These are phyloP conservation scores for Dactylellina drechsleri DNA, from an alignment of 2,329 filamentous ascomycete genomes.

Conservation along the genomic window DNA sequence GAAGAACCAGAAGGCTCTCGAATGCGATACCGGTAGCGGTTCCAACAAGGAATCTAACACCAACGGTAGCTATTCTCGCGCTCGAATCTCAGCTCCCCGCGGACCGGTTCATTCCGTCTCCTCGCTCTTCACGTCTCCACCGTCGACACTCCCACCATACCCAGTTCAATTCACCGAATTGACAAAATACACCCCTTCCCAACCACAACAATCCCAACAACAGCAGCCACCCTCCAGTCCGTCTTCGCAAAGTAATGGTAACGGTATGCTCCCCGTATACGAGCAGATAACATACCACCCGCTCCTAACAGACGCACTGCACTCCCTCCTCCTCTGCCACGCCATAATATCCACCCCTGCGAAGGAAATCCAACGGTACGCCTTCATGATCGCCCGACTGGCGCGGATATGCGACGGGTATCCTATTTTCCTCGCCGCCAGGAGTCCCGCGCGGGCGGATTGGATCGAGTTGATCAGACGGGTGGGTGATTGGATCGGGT, in stretches of 20 bases:
- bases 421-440: constrained; percentile 78
- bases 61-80: constrained; percentile 48
- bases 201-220: too few species aligned
- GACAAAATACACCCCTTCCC: constrained; percentile 58
- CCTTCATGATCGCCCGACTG: constrained; percentile 81
- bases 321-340: constrained; percentile 80
- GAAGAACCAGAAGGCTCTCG: constrained; percentile 49
- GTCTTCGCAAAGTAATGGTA: constrained; percentile 60
- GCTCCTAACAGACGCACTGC: constrained; percentile 79
- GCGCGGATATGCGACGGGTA: constrained; percentile 80
- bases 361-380: constrained; percentile 81
- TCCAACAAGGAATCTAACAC: constrained; percentile 8
- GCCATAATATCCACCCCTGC: constrained; percentile 80
- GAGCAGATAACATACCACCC: constrained; percentile 84
- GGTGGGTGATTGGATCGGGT: constrained; percentile 75
- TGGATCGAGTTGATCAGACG: constrained; percentile 80
- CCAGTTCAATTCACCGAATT: constrained; percentile 63
- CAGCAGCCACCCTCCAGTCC: constrained; percentile 58
- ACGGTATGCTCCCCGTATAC: constrained; percentile 61
- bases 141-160: constrained; percentile 74
- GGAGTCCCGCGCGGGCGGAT: constrained; percentile 77
- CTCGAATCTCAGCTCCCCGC: constrained; percentile 60
- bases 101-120: constrained; percentile 68
- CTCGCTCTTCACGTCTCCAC: constrained; percentile 76
- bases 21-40: constrained; percentile 27